Percentiles rank a stretch among this genome's conserved stretches.
Conservation (phyloP, 1,139 yeast genomes). For the Pneumocystis carinii region DNA sequence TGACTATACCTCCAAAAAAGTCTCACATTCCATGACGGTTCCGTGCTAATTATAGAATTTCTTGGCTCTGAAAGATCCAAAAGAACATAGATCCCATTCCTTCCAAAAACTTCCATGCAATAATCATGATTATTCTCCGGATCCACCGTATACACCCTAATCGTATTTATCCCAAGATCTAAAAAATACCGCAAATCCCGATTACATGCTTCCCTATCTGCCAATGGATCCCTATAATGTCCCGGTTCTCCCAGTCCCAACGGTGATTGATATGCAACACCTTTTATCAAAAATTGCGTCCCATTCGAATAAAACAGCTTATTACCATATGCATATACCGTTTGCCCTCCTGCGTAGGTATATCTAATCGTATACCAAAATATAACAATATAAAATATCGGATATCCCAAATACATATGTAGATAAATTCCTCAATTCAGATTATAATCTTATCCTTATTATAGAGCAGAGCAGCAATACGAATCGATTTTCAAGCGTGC, state of each 20-base stretch:
- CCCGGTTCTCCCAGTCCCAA: slow-evolving; percentile 53
- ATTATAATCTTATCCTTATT: no score
- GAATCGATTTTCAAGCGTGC: no score
- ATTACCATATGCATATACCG: slow-evolving; percentile 4
- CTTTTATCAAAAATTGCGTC: slow-evolving; percentile 54
- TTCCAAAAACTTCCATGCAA: slow-evolving; percentile 82
- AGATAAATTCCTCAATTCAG: no score
- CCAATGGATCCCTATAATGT: slow-evolving; percentile 44
- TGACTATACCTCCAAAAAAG: slow-evolving; percentile 77
- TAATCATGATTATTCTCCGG: slow-evolving; percentile 72
- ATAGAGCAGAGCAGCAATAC: no score
- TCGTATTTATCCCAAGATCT: slow-evolving; percentile 64
- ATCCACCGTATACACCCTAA: slow-evolving; percentile 74
- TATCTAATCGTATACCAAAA: not conserved
- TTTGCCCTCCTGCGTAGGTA: not conserved
- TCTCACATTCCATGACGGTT: slow-evolving; percentile 71
- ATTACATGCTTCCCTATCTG: slow-evolving; percentile 53
- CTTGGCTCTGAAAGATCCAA: slow-evolving; percentile 86
- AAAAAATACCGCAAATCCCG: slow-evolving; percentile 63
- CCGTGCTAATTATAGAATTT: slow-evolving; percentile 64
- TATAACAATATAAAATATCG: not conserved
- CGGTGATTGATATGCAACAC: slow-evolving; percentile 80
- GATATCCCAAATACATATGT: not conserved
- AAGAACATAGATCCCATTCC: slow-evolving; percentile 53
- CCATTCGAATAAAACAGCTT: slow-evolving; percentile 11